Evolutionary conservation across 129 eudicot genomes (phyloP).

Genomic region (Flaveria linearis): DNA sequence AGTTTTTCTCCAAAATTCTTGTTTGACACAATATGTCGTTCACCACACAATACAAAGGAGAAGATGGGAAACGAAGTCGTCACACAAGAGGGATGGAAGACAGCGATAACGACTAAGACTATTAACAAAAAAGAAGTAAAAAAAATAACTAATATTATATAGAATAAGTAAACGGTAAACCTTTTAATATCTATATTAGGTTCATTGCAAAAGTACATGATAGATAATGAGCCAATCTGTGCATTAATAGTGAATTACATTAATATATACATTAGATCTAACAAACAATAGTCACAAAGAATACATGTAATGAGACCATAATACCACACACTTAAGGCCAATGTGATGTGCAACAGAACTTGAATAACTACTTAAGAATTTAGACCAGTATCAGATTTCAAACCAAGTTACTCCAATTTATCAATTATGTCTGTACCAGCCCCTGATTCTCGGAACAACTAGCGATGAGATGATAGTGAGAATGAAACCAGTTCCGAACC

Average conservation of each 20-base stretch:
- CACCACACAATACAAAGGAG: too few relatives aligned
- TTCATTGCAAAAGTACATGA: background rate
- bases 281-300: background rate
- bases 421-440: background rate
- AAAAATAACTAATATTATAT: too few relatives aligned
- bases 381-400: background rate
- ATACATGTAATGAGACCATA: background rate
- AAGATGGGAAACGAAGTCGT: too few relatives aligned
- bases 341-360: background rate
- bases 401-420: background rate
- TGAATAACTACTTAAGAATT: too few relatives aligned
- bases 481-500: conserved; percentile 45
- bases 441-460: conserved; percentile 32
- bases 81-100: too few relatives aligned
- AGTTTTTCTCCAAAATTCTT: too few relatives aligned
- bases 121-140: too few relatives aligned
- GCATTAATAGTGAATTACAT: background rate
- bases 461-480: conserved; percentile 29
- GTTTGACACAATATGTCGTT: too few relatives aligned
- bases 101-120: too few relatives aligned
- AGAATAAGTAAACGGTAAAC: background rate
- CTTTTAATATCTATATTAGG: background rate
- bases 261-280: background rate
- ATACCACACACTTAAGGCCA: conserved; percentile 1
- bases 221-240: background rate